Conservation (phyloP, 2,329 filamentous ascomycete species). For the Emericellopsis cladophorae region DNA sequence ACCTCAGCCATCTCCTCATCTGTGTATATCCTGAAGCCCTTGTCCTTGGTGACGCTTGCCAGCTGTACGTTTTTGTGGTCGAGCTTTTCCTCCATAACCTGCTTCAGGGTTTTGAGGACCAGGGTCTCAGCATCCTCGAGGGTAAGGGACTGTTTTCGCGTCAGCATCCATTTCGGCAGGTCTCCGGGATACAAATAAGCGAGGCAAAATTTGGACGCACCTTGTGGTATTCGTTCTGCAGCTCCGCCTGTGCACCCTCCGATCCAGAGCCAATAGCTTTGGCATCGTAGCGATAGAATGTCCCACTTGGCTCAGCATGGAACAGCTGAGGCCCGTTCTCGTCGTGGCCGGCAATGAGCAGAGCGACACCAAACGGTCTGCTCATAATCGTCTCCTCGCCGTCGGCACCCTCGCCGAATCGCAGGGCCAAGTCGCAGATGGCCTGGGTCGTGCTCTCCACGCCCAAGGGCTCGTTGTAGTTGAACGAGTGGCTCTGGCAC, state of each 20-base stretch:
- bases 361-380: conserved; percentile 87
- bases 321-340: conserved; percentile 96
- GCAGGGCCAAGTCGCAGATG: conserved; percentile 90
- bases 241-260: conserved; percentile 91
- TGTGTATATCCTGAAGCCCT: conserved; percentile 96
- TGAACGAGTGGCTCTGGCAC: conserved; percentile 92
- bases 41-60: conserved; percentile 94
- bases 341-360: conserved; percentile 93
- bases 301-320: conserved; percentile 94
- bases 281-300: conserved; percentile 97
- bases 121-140: conserved; percentile 87
- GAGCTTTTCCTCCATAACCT: conserved; percentile 99
- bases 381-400: conserved; percentile 99
- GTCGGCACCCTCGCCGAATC: conserved; percentile 94
- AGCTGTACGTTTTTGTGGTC: conserved; percentile 98
- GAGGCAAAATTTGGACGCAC: no score
- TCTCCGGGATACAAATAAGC: no score
- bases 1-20: conserved; percentile 95
- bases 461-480: conserved; percentile 89
- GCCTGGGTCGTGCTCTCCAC: conserved; percentile 98
- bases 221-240: conserved; percentile 98
- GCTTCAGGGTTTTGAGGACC: conserved; percentile 94
- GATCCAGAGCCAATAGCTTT: conserved; percentile 97
- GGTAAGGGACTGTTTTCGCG: conserved; percentile 56
- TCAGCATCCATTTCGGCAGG: conserved; percentile 1